These are phyloP conservation scores for Sugiyamaella valdiviana DNA, from an alignment of 805 yeast genomes.

Conservation along the genomic window DNA sequence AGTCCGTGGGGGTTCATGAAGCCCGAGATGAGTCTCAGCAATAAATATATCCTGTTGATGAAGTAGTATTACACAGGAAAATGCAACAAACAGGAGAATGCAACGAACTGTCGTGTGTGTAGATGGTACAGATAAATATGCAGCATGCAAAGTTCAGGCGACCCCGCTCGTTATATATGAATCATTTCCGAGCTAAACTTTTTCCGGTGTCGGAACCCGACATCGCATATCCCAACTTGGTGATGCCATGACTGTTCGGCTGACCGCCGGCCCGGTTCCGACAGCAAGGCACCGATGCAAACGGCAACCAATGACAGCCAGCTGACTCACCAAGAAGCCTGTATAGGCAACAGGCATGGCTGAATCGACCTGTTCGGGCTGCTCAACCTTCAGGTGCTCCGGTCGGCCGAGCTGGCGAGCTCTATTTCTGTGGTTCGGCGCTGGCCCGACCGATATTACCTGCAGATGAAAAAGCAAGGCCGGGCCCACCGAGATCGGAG, in stretches of 20 bases:
- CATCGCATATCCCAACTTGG: background rate
- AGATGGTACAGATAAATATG: slow-evolving; percentile 4
- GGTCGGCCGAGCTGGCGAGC: too few relatives aligned
- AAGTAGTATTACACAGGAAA: slow-evolving; percentile 69
- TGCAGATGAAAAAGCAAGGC: too few relatives aligned
- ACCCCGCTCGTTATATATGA: background rate
- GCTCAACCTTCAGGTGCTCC: background rate
- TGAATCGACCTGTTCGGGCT: too few relatives aligned
- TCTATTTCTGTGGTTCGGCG: too few relatives aligned
- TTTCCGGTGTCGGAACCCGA: background rate
- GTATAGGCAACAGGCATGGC: too few relatives aligned
- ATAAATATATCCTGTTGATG: slow-evolving; percentile 64
- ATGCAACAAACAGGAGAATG: slow-evolving; percentile 35
- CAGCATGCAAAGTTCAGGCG: background rate
- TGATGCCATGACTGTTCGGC: too few relatives aligned
- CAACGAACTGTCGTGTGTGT: slow-evolving; percentile 11
- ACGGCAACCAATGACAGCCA: background rate
- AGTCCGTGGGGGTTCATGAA: background rate
- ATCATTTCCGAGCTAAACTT: background rate
- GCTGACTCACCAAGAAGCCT: too few relatives aligned
- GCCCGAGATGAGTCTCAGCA: slow-evolving; percentile 68
- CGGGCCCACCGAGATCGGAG: too few relatives aligned
- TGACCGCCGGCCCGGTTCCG: background rate
- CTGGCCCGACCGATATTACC: too few relatives aligned
- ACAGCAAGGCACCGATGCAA: background rate